Evolutionary conservation across 805 yeast genomes (phyloP).

Genomic region (Ogataea minuta): DNA sequence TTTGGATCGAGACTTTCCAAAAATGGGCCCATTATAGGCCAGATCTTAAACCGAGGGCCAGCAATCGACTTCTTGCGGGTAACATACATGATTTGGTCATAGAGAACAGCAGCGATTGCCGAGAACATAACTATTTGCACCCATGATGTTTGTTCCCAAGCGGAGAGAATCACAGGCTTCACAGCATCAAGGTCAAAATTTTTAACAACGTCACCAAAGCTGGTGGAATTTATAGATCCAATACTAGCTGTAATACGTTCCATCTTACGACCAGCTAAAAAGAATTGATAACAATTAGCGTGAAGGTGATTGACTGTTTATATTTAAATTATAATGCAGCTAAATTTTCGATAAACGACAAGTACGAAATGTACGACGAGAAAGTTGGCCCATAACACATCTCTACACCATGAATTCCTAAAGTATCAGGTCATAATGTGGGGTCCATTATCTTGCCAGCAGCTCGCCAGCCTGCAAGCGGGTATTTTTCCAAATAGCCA

Average conservation of each 20-base stretch:
- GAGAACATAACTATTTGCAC: conserved; percentile 49
- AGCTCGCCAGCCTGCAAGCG: conserved; percentile 18
- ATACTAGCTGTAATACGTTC: conserved; percentile 17
- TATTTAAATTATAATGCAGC: conserved; percentile 9
- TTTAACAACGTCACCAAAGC: conserved; percentile 8
- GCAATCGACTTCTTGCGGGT: conserved; percentile 82
- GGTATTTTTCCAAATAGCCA: conserved; percentile 29
- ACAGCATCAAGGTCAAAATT: conserved; percentile 7
- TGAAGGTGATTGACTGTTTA: conserved; percentile 9
- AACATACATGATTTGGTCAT: conserved; percentile 79
- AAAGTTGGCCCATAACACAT: not conserved
- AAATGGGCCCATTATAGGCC: conserved; percentile 97
- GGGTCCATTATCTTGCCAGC: conserved; percentile 1
- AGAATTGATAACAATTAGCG: conserved; percentile 1
- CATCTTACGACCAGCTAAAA: conserved; percentile 14
- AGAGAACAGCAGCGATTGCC: conserved; percentile 48
- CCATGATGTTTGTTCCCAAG: conserved; percentile 43
- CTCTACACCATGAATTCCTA: conserved; percentile 6
- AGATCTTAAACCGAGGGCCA: conserved; percentile 82
- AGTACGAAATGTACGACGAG: conserved; percentile 1
- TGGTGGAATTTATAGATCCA: conserved; percentile 9
- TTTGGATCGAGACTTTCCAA: conserved; percentile 93
- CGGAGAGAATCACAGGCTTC: conserved; percentile 4
- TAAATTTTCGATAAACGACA: conserved; percentile 10
- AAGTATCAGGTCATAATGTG: not conserved